Evolutionary conservation across 139 green algal species (phyloP).

Genomic region (Chlamydomonas sp.): DNA sequence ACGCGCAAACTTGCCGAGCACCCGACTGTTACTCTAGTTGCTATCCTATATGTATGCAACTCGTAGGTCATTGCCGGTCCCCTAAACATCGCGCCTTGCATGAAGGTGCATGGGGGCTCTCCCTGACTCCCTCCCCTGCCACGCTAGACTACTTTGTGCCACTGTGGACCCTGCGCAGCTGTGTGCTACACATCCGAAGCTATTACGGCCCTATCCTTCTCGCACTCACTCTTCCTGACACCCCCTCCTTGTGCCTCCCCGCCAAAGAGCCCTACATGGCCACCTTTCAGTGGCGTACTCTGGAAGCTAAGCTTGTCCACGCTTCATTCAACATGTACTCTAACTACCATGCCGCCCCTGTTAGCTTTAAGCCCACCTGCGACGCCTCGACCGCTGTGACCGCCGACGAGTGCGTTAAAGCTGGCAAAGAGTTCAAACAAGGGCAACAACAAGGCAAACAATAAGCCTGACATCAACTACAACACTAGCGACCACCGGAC

Average conservation of each 20-base stretch:
- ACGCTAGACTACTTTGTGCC: too few species aligned
- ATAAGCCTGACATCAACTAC: not conserved
- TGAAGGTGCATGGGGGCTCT: too few species aligned
- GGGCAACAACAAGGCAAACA: constrained; percentile 19
- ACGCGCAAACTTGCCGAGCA: too few species aligned
- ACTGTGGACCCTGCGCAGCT: too few species aligned
- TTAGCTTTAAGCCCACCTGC: not conserved
- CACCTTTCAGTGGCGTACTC: not conserved
- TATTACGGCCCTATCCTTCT: too few species aligned
- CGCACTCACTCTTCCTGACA: not conserved
- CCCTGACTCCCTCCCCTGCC: too few species aligned
- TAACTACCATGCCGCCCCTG: too few species aligned
- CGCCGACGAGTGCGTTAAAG: constrained; percentile 44
- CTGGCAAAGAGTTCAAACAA: constrained; percentile 25
- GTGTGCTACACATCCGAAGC: too few species aligned
- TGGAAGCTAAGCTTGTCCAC: constrained; percentile 19
- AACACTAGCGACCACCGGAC: constrained; percentile 33
- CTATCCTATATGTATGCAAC: too few species aligned
- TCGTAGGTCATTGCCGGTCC: too few species aligned
- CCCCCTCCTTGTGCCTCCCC: not conserved
- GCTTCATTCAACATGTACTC: not conserved
- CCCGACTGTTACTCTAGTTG: too few species aligned
- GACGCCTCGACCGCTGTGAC: constrained; percentile 19
- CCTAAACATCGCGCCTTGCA: too few species aligned
- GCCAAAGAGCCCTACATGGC: not conserved